Evolutionary conservation across 1,139 yeast genomes (phyloP).

Genomic region (Pneumocystis oryctolagi): DNA sequence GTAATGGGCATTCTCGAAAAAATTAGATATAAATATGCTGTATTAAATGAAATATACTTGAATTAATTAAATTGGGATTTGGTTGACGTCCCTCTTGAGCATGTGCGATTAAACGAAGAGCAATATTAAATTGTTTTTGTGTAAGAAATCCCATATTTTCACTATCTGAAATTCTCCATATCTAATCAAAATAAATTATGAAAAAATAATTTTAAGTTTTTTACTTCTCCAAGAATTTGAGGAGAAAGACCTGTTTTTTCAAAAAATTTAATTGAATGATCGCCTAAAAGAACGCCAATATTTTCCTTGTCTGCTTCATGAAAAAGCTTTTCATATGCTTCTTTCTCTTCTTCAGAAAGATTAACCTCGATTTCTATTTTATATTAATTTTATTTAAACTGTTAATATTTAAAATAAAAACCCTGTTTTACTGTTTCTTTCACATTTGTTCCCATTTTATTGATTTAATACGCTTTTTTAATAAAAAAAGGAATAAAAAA

Average conservation of each 20-base stretch:
- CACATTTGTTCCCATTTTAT: background rate
- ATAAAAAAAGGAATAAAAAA: background rate
- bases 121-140: constrained; percentile 66
- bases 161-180: constrained; percentile 85
- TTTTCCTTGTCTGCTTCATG: constrained; percentile 63
- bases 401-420: background rate
- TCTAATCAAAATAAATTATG: constrained; percentile 18
- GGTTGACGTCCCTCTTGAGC: constrained; percentile 62
- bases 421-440: background rate
- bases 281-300: constrained; percentile 78
- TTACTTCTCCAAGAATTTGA: constrained; percentile 50
- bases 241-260: constrained; percentile 80
- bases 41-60: constrained; percentile 7
- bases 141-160: constrained; percentile 74
- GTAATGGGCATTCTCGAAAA: constrained; percentile 37
- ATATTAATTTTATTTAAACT: background rate
- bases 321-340: constrained; percentile 58
- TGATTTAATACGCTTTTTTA: background rate
- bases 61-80: constrained; percentile 27
- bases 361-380: background rate
- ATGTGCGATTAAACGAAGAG: constrained; percentile 80
- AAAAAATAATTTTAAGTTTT: background rate
- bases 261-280: constrained; percentile 68
- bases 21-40: constrained; percentile 20
- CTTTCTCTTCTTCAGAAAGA: constrained; percentile 67